Base-by-base conservation (phyloP, 164 flowering plant genomes). In the Magnolia officinalis region DNA sequence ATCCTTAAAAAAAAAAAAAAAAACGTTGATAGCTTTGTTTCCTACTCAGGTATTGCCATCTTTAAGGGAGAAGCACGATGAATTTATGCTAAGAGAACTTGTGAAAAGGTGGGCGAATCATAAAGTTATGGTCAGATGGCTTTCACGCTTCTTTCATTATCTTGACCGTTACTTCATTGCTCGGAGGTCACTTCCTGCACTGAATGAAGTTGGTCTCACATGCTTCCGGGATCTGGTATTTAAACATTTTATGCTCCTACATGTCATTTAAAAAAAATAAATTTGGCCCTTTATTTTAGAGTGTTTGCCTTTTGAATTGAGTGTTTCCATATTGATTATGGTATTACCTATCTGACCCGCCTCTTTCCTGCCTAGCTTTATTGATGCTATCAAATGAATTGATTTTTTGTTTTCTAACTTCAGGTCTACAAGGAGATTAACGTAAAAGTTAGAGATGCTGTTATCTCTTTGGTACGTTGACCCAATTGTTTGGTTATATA, bases 91-190 rank as follows among this genome's bases (percentile, higher is more conserved):
- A 83, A 91, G 93, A 74, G 99, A 94, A 83, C 98, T 96, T 69
- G 98, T 94, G 29, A 87, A 89, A 78, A 90, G 98, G 81, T 96
- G 99, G 99, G 80, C 87, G 49, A 92, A 96, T 80, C 98, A 94
- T 85, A 96, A 94, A 82, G 86, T 94, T 68, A 92, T 94, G 98
- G 96, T 94, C 70, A 87, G 98, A 76, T 94, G 98, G 99, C 92
- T 96, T 71, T 92, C 98, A 24, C 88, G 97, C 14, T 94, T 94
- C 91, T 94, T 96, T 78, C 84, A 83, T 74, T 94, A 92, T 84
- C 91, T 96, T 69, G 99, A 94, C 78, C 94, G 96, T 11, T 91
- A 90, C 84, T 92, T 92, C 78, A 89, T 94, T 78, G 91, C 96
- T 63, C 89, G 95, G 80, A 90, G 96, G 72, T 88, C 97, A 5